These are phyloP conservation scores for Ceratocystiopsis sp. DNA, from an alignment of 2,329 filamentous ascomycete genomes.

Conservation along the genomic window DNA sequence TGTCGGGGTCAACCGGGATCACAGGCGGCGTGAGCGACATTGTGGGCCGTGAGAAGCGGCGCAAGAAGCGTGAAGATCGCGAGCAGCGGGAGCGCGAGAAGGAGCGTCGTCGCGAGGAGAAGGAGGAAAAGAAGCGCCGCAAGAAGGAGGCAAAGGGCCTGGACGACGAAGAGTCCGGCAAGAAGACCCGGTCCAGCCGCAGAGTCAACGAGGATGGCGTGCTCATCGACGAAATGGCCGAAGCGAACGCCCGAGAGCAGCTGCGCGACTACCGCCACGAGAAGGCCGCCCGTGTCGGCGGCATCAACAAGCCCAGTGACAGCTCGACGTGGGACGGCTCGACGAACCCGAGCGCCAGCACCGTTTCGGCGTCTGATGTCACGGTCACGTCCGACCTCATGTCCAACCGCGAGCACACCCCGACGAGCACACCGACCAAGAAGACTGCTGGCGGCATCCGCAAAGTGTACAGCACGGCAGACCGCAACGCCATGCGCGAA, in stretches of 20 bases:
- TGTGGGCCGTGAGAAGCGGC: conserved; percentile 34
- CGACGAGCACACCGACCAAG: conserved; percentile 35
- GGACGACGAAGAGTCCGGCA: conserved; percentile 13
- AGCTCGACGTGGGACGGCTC: conserved; percentile 64
- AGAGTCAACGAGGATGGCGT: conserved; percentile 41
- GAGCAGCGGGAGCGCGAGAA: conserved; percentile 35
- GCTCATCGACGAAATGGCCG: conserved; percentile 45
- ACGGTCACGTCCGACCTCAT: conserved; percentile 46
- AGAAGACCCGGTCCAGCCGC: conserved; percentile 22
- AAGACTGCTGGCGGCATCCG: conserved; percentile 28
- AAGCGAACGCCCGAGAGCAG: conserved; percentile 47
- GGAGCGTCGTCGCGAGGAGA: conserved; percentile 19
- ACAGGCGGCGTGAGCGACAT: conserved; percentile 41
- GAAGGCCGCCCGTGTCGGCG: conserved; percentile 71
- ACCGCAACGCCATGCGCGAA: conserved; percentile 34
- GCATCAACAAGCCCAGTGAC: conserved; percentile 69
- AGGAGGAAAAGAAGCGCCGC: conserved; percentile 18
- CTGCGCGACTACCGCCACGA: conserved; percentile 76
- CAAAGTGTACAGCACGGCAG: conserved; percentile 44
- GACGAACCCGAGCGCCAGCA: conserved; percentile 46
- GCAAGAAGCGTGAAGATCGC: conserved; percentile 34
- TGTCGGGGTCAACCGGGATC: conserved; percentile 26
- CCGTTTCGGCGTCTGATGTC: conserved; percentile 5
- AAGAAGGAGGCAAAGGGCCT: conserved; percentile 16
- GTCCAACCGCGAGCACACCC: conserved; percentile 37